phyloP scores from a whole-genome alignment of 2,329 filamentous ascomycete species.

The Aureobasidium lini region DNA sequence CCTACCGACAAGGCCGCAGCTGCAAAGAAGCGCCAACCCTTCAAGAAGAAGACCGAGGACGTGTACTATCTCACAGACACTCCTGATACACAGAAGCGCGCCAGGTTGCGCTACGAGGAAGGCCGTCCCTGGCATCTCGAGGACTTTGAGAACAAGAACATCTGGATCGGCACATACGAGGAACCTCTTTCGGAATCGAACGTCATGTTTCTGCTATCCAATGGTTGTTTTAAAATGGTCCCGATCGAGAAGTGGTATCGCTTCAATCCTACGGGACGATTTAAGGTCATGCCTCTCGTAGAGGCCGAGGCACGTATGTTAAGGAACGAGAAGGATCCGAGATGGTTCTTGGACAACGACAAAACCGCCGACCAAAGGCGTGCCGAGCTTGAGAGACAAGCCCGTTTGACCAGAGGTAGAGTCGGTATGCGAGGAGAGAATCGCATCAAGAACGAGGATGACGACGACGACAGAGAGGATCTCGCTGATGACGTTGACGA shows the following conservation, averaged over 20 bases:
- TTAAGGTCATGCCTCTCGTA: slow-evolving; percentile 68
- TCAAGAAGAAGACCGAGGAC: slow-evolving; percentile 75
- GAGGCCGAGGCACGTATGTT: slow-evolving; percentile 79
- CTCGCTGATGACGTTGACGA: slow-evolving; percentile 54
- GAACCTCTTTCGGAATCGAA: slow-evolving; percentile 74
- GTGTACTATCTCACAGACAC: slow-evolving; percentile 75
- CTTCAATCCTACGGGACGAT: slow-evolving; percentile 59
- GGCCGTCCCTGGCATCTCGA: slow-evolving; percentile 94
- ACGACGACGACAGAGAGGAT: slow-evolving; percentile 35
- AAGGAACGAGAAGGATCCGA: slow-evolving; percentile 65
- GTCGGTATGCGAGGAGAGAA: slow-evolving; percentile 21
- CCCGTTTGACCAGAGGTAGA: slow-evolving; percentile 54
- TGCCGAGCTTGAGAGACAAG: slow-evolving; percentile 17
- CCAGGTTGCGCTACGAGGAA: slow-evolving; percentile 75
- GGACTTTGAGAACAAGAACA: slow-evolving; percentile 90
- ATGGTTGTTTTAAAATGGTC: slow-evolving; percentile 68
- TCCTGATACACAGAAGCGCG: slow-evolving; percentile 60
- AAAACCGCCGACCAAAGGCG: slow-evolving; percentile 20
- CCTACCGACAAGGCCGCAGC: slow-evolving; percentile 58
- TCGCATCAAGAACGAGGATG: slow-evolving; percentile 32
- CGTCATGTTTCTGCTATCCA: slow-evolving; percentile 68
- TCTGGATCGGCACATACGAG: slow-evolving; percentile 88
- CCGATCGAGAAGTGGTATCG: slow-evolving; percentile 95
- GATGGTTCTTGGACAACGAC: slow-evolving; percentile 67
- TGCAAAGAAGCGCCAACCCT: slow-evolving; percentile 52